phyloP scores from a whole-genome alignment of 106 monocot species.

The Vanilla planifolia region DNA sequence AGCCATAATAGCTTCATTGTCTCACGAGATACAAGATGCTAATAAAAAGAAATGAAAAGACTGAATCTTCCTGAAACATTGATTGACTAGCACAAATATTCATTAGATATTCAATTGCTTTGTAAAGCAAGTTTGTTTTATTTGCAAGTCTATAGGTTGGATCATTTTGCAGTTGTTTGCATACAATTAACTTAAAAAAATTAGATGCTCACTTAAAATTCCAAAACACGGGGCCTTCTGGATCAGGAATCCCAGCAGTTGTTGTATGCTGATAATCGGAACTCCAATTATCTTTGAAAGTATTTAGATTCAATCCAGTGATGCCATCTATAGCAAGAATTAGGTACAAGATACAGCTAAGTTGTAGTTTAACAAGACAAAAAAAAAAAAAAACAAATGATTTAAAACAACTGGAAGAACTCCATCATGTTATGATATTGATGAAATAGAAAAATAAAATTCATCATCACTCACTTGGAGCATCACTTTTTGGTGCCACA shows the following conservation, averaged over 20 bases:
- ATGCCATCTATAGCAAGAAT: conserved; percentile 52
- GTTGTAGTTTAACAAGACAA: not conserved
- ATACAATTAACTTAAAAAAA: conserved; percentile 1
- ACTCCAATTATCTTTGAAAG: conserved; percentile 85
- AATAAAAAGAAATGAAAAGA: too few relatives aligned
- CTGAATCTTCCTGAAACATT: too few relatives aligned
- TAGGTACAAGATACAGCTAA: not conserved
- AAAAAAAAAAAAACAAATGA: not conserved
- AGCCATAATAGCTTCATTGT: too few relatives aligned
- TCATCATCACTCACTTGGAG: conserved; percentile 52
- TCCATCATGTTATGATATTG: not conserved
- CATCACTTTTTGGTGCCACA: conserved; percentile 65
- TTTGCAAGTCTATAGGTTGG: too few relatives aligned
- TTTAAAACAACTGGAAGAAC: not conserved
- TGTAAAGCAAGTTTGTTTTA: too few relatives aligned
- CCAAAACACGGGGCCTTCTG: conserved; percentile 72
- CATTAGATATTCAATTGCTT: too few relatives aligned
- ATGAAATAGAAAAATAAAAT: not conserved
- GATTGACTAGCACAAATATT: too few relatives aligned
- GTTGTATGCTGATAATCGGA: conserved; percentile 84
- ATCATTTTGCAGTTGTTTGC: too few relatives aligned
- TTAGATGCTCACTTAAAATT: conserved; percentile 66
- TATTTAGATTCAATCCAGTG: conserved; percentile 64
- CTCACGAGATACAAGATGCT: too few relatives aligned
- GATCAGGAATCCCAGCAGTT: conserved; percentile 84